Evolutionary conservation across 768 basidiomycete genomes (phyloP).

Genomic region (Chalciporus sphaerocephalus): DNA sequence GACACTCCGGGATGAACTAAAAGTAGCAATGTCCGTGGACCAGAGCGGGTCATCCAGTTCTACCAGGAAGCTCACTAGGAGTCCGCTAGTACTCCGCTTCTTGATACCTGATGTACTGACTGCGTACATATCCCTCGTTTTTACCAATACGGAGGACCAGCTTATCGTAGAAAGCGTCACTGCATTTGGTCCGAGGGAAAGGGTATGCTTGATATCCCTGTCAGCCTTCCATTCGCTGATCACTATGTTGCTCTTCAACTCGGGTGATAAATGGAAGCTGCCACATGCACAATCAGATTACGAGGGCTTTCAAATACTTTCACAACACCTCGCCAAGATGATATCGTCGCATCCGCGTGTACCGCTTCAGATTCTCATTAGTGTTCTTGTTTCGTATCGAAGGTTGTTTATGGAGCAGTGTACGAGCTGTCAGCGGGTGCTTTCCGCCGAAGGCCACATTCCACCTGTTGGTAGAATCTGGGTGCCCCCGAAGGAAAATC

Average conservation of each 20-base stretch:
- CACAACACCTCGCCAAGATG: slow-evolving; percentile 62
- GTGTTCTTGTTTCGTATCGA: slow-evolving; percentile 51
- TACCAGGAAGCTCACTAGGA: slow-evolving; percentile 15
- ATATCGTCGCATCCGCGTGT: slow-evolving; percentile 51
- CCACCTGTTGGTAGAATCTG: slow-evolving; percentile 66
- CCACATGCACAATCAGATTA: slow-evolving; percentile 70
- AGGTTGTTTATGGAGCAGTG: slow-evolving; percentile 62
- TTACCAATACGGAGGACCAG: slow-evolving; percentile 31
- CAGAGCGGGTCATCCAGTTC: slow-evolving; percentile 6
- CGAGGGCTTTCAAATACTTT: slow-evolving; percentile 56
- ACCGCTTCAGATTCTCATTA: slow-evolving; percentile 49
- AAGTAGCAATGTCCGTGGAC: background rate
- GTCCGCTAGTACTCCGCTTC: slow-evolving; percentile 48
- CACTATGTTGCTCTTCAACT: background rate
- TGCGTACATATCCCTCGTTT: slow-evolving; percentile 55
- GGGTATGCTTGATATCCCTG: slow-evolving; percentile 34
- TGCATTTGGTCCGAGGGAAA: slow-evolving; percentile 73
- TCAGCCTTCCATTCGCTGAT: slow-evolving; percentile 3
- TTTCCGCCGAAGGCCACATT: slow-evolving; percentile 66
- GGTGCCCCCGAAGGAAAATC: slow-evolving; percentile 29
- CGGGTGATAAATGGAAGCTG: slow-evolving; percentile 50
- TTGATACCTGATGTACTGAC: slow-evolving; percentile 61
- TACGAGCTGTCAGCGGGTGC: slow-evolving; percentile 55
- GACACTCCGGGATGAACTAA: slow-evolving; percentile 11
- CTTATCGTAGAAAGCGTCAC: slow-evolving; percentile 59